These are phyloP conservation scores for Neurospora sp. DNA, from an alignment of 495 filamentous ascomycete species.

Conservation along the genomic window DNA sequence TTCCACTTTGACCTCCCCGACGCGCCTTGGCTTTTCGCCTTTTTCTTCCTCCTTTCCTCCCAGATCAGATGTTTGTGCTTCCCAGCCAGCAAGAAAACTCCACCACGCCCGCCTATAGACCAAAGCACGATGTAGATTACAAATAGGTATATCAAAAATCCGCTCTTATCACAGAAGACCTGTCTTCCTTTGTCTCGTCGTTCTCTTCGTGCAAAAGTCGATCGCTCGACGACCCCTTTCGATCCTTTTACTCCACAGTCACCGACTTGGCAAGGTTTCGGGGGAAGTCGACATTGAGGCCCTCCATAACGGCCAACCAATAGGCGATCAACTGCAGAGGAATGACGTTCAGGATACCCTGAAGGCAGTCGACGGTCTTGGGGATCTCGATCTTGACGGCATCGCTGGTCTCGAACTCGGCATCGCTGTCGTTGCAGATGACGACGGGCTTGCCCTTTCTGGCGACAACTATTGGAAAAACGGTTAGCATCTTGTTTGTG, in stretches of 20 bases:
- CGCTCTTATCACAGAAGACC: slow-evolving; percentile 1
- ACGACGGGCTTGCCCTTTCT: slow-evolving; percentile 92
- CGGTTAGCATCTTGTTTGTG: slow-evolving; percentile 7
- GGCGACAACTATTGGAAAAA: slow-evolving; percentile 59
- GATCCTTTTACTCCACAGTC: slow-evolving; percentile 73
- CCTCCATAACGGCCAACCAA: slow-evolving; percentile 94
- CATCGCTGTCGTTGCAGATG: slow-evolving; percentile 87
- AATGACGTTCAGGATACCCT: slow-evolving; percentile 95
- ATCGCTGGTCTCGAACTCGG: slow-evolving; percentile 75
- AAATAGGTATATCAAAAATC: slow-evolving; percentile 1
- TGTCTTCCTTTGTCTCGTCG: not conserved
- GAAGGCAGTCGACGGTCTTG: slow-evolving; percentile 87
- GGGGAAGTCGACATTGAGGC: slow-evolving; percentile 94
- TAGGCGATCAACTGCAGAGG: slow-evolving; percentile 95
- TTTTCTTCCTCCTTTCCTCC: not conserved
- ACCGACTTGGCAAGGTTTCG: slow-evolving; percentile 98
- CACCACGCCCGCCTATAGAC: slow-evolving; percentile 10
- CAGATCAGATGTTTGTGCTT: slow-evolving; percentile 2
- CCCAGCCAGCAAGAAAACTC: slow-evolving; percentile 7
- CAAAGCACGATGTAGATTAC: slow-evolving; percentile 10
- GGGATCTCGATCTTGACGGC: slow-evolving; percentile 97
- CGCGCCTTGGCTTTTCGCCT: not conserved
- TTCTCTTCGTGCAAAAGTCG: not conserved
- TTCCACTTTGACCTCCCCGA: not conserved
- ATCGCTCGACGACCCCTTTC: not conserved